phyloP scores from a whole-genome alignment of 805 yeast genomes.

The Starmerella apis region DNA sequence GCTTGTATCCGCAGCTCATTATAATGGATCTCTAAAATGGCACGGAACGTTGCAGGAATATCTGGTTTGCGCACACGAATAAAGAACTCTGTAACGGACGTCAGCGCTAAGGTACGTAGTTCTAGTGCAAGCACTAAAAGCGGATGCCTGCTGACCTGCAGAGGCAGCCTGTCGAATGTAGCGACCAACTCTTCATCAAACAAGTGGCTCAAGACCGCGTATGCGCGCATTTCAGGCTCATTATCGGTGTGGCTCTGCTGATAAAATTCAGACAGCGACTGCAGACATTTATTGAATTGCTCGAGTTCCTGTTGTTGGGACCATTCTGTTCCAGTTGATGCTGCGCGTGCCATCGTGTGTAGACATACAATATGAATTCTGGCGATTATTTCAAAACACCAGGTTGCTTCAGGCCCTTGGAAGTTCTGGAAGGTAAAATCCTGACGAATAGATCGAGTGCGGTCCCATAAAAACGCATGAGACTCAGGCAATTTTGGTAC shows the following conservation, averaged over 20 bases:
- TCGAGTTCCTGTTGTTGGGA: conserved; percentile 94
- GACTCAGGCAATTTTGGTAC: conserved; percentile 65
- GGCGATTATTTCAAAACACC: conserved; percentile 84
- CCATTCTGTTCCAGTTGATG: conserved; percentile 45
- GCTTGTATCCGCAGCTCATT: conserved; percentile 60
- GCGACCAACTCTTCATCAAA: conserved; percentile 79
- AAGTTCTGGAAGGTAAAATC: conserved; percentile 94
- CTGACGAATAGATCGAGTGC: conserved; percentile 92
- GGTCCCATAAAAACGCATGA: conserved; percentile 91
- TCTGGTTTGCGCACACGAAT: conserved; percentile 39
- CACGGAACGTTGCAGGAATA: conserved; percentile 59
- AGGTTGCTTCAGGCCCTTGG: conserved; percentile 85
- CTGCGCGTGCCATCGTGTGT: conserved; percentile 61
- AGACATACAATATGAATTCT: conserved; percentile 72
- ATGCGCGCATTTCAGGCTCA: conserved; percentile 90
- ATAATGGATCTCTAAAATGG: conserved; percentile 67
- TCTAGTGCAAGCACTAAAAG: conserved; percentile 61
- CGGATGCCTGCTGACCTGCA: conserved; percentile 41
- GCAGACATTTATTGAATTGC: conserved; percentile 83
- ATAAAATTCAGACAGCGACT: conserved; percentile 79
- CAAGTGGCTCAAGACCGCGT: conserved; percentile 65
- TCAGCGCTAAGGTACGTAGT: conserved; percentile 49
- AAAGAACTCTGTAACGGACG: conserved; percentile 50
- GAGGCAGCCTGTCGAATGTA: conserved; percentile 59
- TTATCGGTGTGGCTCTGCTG: conserved; percentile 56